Percentiles rank a stretch among this genome's conserved stretches.
Evolutionary conservation across 176 grass and related monocot species (phyloP).

Genomic region (Bothriochloa decipiens): DNA sequence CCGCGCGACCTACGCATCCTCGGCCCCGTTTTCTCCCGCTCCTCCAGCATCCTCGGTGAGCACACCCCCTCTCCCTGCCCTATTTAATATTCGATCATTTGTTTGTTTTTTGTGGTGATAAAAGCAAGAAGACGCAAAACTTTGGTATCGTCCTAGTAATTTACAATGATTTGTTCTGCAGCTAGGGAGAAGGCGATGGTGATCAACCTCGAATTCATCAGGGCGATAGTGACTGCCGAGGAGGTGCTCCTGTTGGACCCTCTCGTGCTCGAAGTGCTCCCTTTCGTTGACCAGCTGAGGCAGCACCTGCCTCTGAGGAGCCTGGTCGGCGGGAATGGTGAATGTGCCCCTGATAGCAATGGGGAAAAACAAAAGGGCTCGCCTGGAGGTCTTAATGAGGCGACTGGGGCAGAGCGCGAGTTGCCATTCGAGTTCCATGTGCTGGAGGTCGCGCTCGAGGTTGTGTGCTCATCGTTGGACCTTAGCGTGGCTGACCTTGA

Average conservation of each 20-base stretch:
- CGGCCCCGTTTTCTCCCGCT: slow-evolving; percentile 91
- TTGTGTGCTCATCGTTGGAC: slow-evolving; percentile 69
- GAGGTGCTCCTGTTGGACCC: slow-evolving; percentile 90
- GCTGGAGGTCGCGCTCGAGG: slow-evolving; percentile 83
- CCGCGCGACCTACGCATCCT: slow-evolving; percentile 83
- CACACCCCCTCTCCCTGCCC: background rate
- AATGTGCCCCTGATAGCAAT: slow-evolving; percentile 34
- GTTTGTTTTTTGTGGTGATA: background rate
- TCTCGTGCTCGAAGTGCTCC: slow-evolving; percentile 69
- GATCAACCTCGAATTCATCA: slow-evolving; percentile 92
- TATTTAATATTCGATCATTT: background rate
- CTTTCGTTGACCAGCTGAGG: slow-evolving; percentile 88
- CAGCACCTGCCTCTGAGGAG: slow-evolving; percentile 69
- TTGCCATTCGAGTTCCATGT: slow-evolving; percentile 98
- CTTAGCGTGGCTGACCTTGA: slow-evolving; percentile 71
- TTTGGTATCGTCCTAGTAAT: background rate
- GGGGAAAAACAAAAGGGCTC: slow-evolving; percentile 37
- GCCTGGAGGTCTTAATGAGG: slow-evolving; percentile 51
- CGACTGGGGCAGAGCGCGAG: slow-evolving; percentile 63
- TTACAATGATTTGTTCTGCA: slow-evolving; percentile 46
- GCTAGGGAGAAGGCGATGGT: slow-evolving; percentile 96
- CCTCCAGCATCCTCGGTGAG: slow-evolving; percentile 95
- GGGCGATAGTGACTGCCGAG: slow-evolving; percentile 89
- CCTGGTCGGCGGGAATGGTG: slow-evolving; percentile 41
- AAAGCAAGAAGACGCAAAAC: background rate